Base-by-base conservation (phyloP, 306 rosid species). In the Adenanthera pavonina region DNA sequence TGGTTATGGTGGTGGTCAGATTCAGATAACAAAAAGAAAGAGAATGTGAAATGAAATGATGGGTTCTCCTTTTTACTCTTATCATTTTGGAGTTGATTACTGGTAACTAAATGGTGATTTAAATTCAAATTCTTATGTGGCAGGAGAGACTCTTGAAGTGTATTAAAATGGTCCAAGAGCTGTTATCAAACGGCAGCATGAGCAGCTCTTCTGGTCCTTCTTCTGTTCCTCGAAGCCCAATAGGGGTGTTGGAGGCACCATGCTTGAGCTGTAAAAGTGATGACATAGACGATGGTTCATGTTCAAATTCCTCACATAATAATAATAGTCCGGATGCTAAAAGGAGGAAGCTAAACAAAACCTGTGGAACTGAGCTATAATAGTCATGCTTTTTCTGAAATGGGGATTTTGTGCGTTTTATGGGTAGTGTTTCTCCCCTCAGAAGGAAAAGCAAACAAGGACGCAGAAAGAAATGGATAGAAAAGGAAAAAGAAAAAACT, bases 191-290 rank as follows among this genome's bases (percentile, higher is more conserved):
- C 54, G 75, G 57, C 70, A 69, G 71, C 60, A 40, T n/a, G 33
- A 17, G 49, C 72, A 40, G 49, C 15, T 68, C 73, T 41, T 43
- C 73, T 20, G 51, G 74, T 57, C 34, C 64, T 69, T 7, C 79
- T 79, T 70, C 85, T 59, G 90, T 84, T 84, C 97, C 97, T 3
- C 91, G 73, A 71, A 93, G 95, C 34, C 99, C 99, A 74, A 90
- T 90, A 20, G 97, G 97, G 77, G 98, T 96, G 43, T 82, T 96
- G 83, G 94, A 96, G 19, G 87, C 88, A 15, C 61, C 89, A 25
- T 91, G 97, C 87, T 91, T 92, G 74, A 92, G 97, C 95, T 88
- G 89, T 87, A 96, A 83, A 85, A 93, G 91, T 77, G 90, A 92
- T 84, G 98, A 90, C 57, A 84, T 85, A 69, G 82, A 89, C 80